These are phyloP conservation scores for Trametes cingulata DNA, from an alignment of 768 basidiomycete species.

Conservation along the genomic window DNA sequence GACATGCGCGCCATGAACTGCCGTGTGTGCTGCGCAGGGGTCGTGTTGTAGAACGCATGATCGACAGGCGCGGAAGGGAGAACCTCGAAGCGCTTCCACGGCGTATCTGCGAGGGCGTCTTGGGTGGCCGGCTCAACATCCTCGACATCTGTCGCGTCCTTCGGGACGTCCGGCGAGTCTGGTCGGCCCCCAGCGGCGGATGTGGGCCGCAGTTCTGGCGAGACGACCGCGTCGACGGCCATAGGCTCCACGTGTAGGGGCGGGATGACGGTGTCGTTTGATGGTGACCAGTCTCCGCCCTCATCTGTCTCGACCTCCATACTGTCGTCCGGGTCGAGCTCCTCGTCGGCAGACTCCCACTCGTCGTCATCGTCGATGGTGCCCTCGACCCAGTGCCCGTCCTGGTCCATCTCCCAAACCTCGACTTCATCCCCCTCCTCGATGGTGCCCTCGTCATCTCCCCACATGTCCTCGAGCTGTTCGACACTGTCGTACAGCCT, in stretches of 20 bases:
- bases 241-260: constrained; percentile 5
- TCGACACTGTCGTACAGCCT: constrained; percentile 81
- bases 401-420: constrained; percentile 44
- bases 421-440: constrained; percentile 45
- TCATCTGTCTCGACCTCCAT: constrained; percentile 40
- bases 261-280: constrained; percentile 17
- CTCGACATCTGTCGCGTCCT: constrained; percentile 28
- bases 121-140: constrained; percentile 29
- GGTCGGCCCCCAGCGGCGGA: constrained; percentile 2
- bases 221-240: neutral
- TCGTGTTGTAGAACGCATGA: constrained; percentile 73
- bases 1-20: constrained; percentile 73
- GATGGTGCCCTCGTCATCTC: constrained; percentile 41
- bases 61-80: constrained; percentile 75
- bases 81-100: constrained; percentile 87
- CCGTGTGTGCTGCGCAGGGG: constrained; percentile 66
- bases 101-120: constrained; percentile 37
- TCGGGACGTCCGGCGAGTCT: constrained; percentile 31
- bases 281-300: constrained; percentile 28
- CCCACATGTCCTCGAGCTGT: constrained; percentile 71
- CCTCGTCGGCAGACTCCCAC: constrained; percentile 37
- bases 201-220: constrained; percentile 11
- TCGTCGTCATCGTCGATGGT: constrained; percentile 31
- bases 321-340: constrained; percentile 36
- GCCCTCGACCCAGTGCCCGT: constrained; percentile 35